phyloP scores from a whole-genome alignment of 1,284 basidiomycete genomes.

The Trichosporon asahii region DNA sequence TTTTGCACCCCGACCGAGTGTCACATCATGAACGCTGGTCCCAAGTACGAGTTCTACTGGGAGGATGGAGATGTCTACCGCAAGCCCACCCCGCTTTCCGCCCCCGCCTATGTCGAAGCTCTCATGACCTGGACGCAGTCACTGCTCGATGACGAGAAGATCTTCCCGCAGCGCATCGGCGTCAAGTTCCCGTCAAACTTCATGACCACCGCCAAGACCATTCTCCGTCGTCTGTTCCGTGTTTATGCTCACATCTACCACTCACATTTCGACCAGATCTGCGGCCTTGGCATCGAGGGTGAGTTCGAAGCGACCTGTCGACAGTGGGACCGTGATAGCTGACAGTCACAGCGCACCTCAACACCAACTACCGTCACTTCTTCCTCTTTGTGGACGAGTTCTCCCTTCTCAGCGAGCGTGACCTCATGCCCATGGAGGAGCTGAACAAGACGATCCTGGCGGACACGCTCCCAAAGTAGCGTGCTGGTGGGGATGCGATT shows the following conservation, averaged over 20 bases:
- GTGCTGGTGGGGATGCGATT: neutral
- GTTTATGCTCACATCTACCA: slow-evolving; percentile 99
- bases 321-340: too few relatives aligned
- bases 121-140: slow-evolving; percentile 98
- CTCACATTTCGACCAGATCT: slow-evolving; percentile 98
- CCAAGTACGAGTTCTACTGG: slow-evolving; percentile 98
- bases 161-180: slow-evolving; percentile 95
- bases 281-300: slow-evolving; percentile 97
- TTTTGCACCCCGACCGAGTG: slow-evolving; percentile 97
- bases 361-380: slow-evolving; percentile 98
- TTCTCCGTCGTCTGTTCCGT: slow-evolving; percentile 87
- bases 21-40: slow-evolving; percentile 97
- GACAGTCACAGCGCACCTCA: slow-evolving; percentile 74
- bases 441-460: slow-evolving; percentile 92
- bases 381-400: slow-evolving; percentile 98
- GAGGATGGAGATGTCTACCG: slow-evolving; percentile 90
- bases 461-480: slow-evolving; percentile 54
- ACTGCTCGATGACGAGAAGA: slow-evolving; percentile 83
- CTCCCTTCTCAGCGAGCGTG: slow-evolving; percentile 93
- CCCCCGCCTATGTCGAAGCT: slow-evolving; percentile 95
- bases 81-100: slow-evolving; percentile 87
- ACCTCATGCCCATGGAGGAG: slow-evolving; percentile 91
- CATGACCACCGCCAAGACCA: slow-evolving; percentile 83
- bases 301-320: slow-evolving; percentile 21
- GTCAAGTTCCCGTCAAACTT: slow-evolving; percentile 91